Conservation (phyloP, 441 rosid genomes). For the Erodium chrysanthum region DNA sequence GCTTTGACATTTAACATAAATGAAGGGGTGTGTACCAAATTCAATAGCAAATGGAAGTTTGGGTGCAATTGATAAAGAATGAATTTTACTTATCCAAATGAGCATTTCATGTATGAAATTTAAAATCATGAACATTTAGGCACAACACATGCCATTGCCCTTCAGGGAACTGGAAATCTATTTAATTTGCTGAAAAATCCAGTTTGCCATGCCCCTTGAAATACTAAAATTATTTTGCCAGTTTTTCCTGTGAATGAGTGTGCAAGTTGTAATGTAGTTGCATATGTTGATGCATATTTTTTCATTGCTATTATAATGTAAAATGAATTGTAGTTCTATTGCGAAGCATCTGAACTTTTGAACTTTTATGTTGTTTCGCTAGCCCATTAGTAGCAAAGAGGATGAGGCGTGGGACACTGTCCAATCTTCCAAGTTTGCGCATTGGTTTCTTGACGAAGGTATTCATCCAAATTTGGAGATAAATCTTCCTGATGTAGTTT, state of each 20-base stretch:
- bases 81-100: background rate
- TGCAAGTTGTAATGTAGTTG: background rate
- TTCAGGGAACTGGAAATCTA: background rate
- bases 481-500: constrained; percentile 2
- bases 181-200: background rate
- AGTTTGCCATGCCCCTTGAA: background rate
- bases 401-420: constrained; percentile 34
- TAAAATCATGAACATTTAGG: background rate
- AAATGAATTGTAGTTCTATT: background rate
- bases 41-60: background rate
- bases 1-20: background rate
- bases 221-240: background rate
- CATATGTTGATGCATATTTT: background rate
- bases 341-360: constrained; percentile 15
- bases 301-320: background rate
- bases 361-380: constrained; percentile 21
- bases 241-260: background rate
- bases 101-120: background rate
- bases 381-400: constrained; percentile 40
- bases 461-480: constrained; percentile 14
- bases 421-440: constrained; percentile 84
- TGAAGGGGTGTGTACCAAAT: background rate
- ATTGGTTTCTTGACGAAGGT: constrained; percentile 91
- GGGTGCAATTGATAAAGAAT: background rate
- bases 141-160: background rate